A percentile compares a stretch with the other conserved stretches of the same genome.
Evolutionary conservation across 176 grass and related monocot species (phyloP).

Genomic region (Aechmea fasciata): DNA sequence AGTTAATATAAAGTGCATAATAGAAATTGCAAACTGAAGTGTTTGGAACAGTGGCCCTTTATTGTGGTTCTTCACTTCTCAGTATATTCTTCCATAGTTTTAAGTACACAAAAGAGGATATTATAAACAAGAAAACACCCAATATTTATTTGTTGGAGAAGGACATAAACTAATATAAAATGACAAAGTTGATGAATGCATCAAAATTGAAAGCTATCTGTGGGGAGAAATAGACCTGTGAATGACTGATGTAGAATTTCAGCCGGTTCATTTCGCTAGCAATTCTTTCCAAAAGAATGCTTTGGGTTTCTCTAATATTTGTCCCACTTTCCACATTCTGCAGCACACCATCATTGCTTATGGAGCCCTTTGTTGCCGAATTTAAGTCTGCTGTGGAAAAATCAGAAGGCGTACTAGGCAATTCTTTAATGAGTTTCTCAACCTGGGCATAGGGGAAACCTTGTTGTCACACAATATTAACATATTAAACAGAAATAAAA

Average conservation of each 20-base stretch:
- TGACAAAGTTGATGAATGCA: not conserved
- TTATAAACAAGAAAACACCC: not conserved
- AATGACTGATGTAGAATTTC: constrained; percentile 85
- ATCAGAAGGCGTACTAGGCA: constrained; percentile 56
- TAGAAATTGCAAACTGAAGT: not conserved
- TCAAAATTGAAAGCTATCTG: not conserved
- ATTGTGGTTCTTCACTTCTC: not conserved
- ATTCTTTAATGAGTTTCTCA: constrained; percentile 94
- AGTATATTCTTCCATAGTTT: not conserved
- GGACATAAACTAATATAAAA: not conserved
- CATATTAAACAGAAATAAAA: not conserved
- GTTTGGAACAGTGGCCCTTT: not conserved
- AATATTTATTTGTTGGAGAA: not conserved
- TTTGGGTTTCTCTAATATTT: constrained; percentile 71
- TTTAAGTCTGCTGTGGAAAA: constrained; percentile 15
- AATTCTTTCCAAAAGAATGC: constrained; percentile 93
- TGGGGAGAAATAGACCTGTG: constrained; percentile 47
- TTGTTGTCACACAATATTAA: not conserved
- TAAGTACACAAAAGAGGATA: not conserved
- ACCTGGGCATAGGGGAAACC: constrained; percentile 37
- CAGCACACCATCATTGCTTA: constrained; percentile 8
- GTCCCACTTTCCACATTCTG: constrained; percentile 39
- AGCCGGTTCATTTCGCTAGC: constrained; percentile 96
- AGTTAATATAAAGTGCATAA: not conserved
- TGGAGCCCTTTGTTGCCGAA: constrained; percentile 26